Evolutionary conservation across 805 yeast genomes (phyloP).

Genomic region (Isabelozyma gotoi): DNA sequence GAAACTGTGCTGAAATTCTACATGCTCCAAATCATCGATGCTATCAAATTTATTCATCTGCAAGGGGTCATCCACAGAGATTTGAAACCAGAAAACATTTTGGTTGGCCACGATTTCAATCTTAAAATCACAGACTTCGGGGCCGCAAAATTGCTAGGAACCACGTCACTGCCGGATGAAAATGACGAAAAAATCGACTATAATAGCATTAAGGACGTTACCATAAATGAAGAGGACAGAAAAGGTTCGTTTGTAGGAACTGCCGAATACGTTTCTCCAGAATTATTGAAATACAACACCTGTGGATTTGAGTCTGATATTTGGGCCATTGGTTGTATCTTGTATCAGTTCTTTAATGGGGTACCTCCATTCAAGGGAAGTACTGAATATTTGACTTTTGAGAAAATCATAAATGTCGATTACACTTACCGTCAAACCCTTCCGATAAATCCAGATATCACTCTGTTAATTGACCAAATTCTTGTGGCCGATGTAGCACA

Average conservation of each 20-base stretch:
- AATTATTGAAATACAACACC: conserved; percentile 69
- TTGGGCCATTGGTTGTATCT: conserved; percentile 94
- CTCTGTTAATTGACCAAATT: conserved; percentile 28
- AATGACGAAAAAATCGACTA: conserved; percentile 31
- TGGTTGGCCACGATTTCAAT: conserved; percentile 81
- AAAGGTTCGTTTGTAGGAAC: conserved; percentile 89
- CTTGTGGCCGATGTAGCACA: conserved; percentile 31
- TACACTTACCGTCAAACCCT: conserved; percentile 46
- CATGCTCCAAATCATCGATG: conserved; percentile 84
- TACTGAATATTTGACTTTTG: conserved; percentile 84
- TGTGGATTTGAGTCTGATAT: conserved; percentile 84
- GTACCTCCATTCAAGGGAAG: conserved; percentile 86
- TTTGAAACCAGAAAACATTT: conserved; percentile 89
- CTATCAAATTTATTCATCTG: conserved; percentile 83
- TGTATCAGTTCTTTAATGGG: conserved; percentile 81
- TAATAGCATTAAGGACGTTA: conserved; percentile 15
- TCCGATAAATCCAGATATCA: conserved; percentile 30
- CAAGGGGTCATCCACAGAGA: conserved; percentile 93
- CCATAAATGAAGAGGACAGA: conserved; percentile 34
- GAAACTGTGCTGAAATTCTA: conserved; percentile 78
- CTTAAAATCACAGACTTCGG: conserved; percentile 96
- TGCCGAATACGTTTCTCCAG: conserved; percentile 96
- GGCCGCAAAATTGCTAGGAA: conserved; percentile 73
- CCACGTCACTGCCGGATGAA: conserved; percentile 36
- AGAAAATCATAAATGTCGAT: conserved; percentile 76